Evolutionary conservation across 2,329 filamentous ascomycete species (phyloP).

Genomic region (Dendryphion nanum): DNA sequence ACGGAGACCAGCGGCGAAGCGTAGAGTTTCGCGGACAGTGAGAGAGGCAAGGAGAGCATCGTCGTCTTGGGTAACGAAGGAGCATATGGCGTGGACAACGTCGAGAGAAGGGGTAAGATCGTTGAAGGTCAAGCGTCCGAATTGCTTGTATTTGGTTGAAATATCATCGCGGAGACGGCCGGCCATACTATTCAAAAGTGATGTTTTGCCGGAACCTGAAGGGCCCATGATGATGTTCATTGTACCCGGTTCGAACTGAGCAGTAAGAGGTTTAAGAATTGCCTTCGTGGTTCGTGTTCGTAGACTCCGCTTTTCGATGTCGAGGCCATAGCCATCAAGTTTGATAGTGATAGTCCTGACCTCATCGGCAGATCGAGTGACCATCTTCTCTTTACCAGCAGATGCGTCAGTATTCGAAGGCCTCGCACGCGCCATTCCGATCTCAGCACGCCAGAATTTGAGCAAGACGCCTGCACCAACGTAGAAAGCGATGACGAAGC

Average conservation of each 20-base stretch:
- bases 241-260: slow-evolving; percentile 65
- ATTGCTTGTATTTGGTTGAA: slow-evolving; percentile 60
- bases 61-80: slow-evolving; percentile 77
- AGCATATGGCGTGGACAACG: slow-evolving; percentile 70
- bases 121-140: slow-evolving; percentile 68
- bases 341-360: slow-evolving; percentile 63
- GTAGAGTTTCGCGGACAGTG: slow-evolving; percentile 72
- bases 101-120: slow-evolving; percentile 64
- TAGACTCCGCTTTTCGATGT: slow-evolving; percentile 60
- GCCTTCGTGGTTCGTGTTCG: slow-evolving; percentile 48
- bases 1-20: slow-evolving; percentile 65
- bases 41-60: slow-evolving; percentile 71
- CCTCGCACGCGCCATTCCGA: slow-evolving; percentile 65
- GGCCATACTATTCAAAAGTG: slow-evolving; percentile 71
- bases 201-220: slow-evolving; percentile 75
- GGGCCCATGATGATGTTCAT: slow-evolving; percentile 80
- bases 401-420: slow-evolving; percentile 57
- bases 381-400: slow-evolving; percentile 69
- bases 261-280: slow-evolving; percentile 66
- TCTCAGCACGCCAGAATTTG: slow-evolving; percentile 64
- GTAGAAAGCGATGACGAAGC: slow-evolving; percentile 65
- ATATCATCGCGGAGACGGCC: slow-evolving; percentile 62
- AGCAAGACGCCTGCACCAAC: slow-evolving; percentile 60
- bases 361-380: slow-evolving; percentile 51
- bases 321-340: slow-evolving; percentile 63